Evolutionary conservation across 345 rosid genomes (phyloP).

Genomic region (Nephelium lappaceum): DNA sequence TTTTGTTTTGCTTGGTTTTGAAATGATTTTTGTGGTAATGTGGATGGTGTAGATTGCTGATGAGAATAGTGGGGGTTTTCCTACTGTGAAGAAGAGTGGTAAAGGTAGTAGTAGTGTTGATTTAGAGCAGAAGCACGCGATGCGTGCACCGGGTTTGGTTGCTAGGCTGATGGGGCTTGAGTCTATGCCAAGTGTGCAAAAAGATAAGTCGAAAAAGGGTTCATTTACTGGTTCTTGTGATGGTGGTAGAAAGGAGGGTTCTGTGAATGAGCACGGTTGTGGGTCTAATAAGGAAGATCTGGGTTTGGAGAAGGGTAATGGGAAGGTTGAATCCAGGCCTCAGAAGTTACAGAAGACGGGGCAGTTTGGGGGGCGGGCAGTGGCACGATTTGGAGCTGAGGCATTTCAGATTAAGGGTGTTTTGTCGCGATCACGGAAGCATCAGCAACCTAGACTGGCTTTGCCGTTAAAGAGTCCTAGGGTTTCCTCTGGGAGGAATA

Average conservation of each 20-base stretch:
- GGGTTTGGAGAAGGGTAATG: slow-evolving; percentile 36
- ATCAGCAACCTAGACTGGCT: slow-evolving; percentile 59
- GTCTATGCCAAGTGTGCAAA: slow-evolving; percentile 60
- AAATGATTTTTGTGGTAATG: neutral
- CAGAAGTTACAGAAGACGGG: slow-evolving; percentile 88
- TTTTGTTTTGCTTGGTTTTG: slow-evolving; percentile 10
- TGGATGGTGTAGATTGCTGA: slow-evolving; percentile 65
- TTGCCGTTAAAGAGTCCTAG: slow-evolving; percentile 71
- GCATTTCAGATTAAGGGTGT: slow-evolving; percentile 79
- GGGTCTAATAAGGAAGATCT: slow-evolving; percentile 33
- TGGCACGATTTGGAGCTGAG: slow-evolving; percentile 78
- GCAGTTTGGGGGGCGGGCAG: slow-evolving; percentile 51
- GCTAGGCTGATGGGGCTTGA: slow-evolving; percentile 99
- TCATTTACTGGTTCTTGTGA: slow-evolving; percentile 29
- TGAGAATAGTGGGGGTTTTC: slow-evolving; percentile 79
- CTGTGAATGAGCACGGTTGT: slow-evolving; percentile 5
- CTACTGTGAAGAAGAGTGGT: slow-evolving; percentile 49
- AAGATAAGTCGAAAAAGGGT: slow-evolving; percentile 61
- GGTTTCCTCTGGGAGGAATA: slow-evolving; percentile 50
- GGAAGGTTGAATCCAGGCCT: slow-evolving; percentile 63
- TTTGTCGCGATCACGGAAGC: slow-evolving; percentile 63
- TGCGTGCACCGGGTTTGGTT: slow-evolving; percentile 76
- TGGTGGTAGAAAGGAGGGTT: slow-evolving; percentile 32
- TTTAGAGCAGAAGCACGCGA: slow-evolving; percentile 55
- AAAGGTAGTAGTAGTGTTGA: slow-evolving; percentile 27